Evolutionary conservation across 192 early-diverging fungal genomes (phyloP).

Genomic region (Chytriomyces hyalinus): DNA sequence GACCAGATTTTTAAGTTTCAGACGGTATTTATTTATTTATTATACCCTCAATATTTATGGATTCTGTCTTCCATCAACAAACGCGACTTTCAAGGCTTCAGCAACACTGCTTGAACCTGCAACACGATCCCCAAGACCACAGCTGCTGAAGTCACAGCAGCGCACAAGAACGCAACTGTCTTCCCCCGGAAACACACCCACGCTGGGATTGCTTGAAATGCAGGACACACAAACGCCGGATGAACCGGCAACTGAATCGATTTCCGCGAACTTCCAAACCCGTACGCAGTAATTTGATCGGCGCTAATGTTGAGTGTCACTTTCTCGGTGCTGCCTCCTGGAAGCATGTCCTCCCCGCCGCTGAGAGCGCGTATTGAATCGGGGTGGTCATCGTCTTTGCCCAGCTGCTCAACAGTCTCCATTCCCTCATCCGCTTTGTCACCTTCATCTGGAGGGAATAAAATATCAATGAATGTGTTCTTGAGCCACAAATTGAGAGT

Average conservation of each 20-base stretch:
- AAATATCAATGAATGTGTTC: too few species aligned
- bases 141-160: slow-evolving; percentile 30
- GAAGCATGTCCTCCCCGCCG: not conserved
- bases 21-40: too few species aligned
- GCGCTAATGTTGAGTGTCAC: slow-evolving; percentile 7
- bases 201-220: slow-evolving; percentile 47
- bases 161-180: slow-evolving; percentile 38
- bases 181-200: slow-evolving; percentile 47
- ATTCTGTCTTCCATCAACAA: too few species aligned
- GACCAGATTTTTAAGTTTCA: too few species aligned
- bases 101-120: not conserved
- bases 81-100: too few species aligned
- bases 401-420: not conserved
- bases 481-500: too few species aligned
- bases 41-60: too few species aligned
- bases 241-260: slow-evolving; percentile 47
- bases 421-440: too few species aligned
- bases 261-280: slow-evolving; percentile 1
- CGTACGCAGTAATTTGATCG: slow-evolving; percentile 1
- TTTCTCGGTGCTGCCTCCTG: not conserved
- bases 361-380: not conserved
- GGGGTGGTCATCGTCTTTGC: not conserved
- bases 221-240: slow-evolving; percentile 45
- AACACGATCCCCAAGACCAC: slow-evolving; percentile 1
- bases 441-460: too few species aligned